Evolutionary conservation across 2,329 filamentous ascomycete genomes (phyloP).

Genomic region (Macrophomina pseudophaseolina): DNA sequence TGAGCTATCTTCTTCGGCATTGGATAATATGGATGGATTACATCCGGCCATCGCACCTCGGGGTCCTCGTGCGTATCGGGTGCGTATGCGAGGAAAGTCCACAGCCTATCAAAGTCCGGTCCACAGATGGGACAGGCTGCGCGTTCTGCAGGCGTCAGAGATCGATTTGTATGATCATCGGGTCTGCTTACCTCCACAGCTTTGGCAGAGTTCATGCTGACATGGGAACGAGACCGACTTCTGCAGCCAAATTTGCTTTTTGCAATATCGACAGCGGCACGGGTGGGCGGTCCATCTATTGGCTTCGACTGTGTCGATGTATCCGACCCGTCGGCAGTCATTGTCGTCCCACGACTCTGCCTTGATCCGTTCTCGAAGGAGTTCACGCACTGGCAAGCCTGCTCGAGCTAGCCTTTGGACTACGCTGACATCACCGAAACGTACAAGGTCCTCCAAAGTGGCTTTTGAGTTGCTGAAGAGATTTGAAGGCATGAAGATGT

Average conservation of each 20-base stretch:
- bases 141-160: background rate
- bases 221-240: background rate
- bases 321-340: background rate
- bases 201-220: background rate
- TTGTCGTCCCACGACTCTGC: background rate
- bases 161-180: background rate
- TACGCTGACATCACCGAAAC: background rate
- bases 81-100: background rate
- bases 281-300: too few species aligned
- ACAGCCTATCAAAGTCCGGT: background rate
- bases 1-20: background rate
- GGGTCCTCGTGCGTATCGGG: background rate
- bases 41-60: background rate
- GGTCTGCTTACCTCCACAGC: background rate
- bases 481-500: background rate
- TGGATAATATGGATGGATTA: background rate
- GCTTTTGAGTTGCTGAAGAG: background rate
- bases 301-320: too few species aligned
- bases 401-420: background rate
- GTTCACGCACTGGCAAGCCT: background rate
- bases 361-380: background rate
- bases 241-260: too few species aligned
- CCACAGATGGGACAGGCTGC: background rate
- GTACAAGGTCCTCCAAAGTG: background rate
- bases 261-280: too few species aligned